Evolutionary conservation across 2,329 filamentous ascomycete species (phyloP).

Genomic region (Penicillium sp.): DNA sequence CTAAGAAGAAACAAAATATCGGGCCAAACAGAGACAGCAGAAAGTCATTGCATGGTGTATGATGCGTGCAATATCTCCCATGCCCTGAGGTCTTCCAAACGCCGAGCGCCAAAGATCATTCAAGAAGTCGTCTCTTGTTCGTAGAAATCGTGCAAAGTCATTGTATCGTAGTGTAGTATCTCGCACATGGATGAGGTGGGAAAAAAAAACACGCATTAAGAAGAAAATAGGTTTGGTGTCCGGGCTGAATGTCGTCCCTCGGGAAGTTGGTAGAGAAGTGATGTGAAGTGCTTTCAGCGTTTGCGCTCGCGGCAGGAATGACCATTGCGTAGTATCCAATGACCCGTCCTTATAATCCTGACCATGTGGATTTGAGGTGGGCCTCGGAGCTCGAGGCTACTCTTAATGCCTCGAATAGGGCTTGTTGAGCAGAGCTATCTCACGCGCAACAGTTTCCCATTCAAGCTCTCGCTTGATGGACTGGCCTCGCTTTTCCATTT

Average conservation of each 20-base stretch:
- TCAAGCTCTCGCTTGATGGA: constrained; percentile 74
- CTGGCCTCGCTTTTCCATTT: constrained; percentile 55
- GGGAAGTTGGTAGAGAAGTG: background rate
- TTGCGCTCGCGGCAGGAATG: background rate
- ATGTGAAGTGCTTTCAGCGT: background rate
- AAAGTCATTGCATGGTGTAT: constrained; percentile 4
- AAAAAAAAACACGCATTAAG: constrained; percentile 3
- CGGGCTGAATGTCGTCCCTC: no score
- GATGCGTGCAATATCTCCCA: constrained; percentile 5
- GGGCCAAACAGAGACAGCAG: background rate
- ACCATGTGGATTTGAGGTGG: background rate
- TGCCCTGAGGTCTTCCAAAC: constrained; percentile 11
- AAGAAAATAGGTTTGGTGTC: background rate
- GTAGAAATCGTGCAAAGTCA: constrained; percentile 20
- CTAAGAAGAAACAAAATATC: background rate
- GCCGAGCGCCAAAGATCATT: constrained; percentile 18
- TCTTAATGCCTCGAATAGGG: constrained; percentile 68
- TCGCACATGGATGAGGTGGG: constrained; percentile 1
- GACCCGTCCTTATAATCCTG: background rate
- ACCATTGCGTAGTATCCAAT: background rate
- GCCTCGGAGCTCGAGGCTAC: background rate
- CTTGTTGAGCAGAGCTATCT: constrained; percentile 93
- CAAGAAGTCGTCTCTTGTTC: constrained; percentile 13
- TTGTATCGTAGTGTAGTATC: constrained; percentile 3
- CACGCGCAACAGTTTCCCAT: constrained; percentile 82